Evolutionary conservation across 805 yeast genomes (phyloP), one percentile per base, ranked within the genome.

Genomic region (Hanseniaspora singularis): DNA sequence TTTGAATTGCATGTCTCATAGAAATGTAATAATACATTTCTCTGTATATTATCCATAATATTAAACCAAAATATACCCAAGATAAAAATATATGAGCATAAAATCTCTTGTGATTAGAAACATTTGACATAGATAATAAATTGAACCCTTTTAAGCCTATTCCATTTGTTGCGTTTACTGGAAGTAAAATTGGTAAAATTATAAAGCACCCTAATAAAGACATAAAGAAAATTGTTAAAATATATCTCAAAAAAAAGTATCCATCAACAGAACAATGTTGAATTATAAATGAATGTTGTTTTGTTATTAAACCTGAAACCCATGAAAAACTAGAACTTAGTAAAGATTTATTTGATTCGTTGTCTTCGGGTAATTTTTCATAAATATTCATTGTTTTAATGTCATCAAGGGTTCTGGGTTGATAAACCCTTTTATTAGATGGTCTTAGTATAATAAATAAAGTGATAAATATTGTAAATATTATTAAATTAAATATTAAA

Each of bases 181-280:
- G 81, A 55, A 83, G 70, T 46, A 83, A 64, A 44, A 83, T 69
- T 28, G 88, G 88, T 73, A 82, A 76, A 19, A 77, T 53, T 19
- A 81, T 53, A 11, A 75, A 43, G 42, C 77, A 73, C 1, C 78
- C 78, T 6, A 76, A 23, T 10, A 77, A 52, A 28, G 79, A 74
- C 32, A 80, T 51, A 10, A 68, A 52, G 3, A 71, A 69, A 51
- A 79, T 76, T 24, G 76, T 71, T 37, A 74, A 70, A 48, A 83
- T 55, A 56, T 73, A 82, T 52, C 94, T 69, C 43, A 81, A 61
- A 58, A 77, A 82, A 58, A 83, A 77, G 59, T 79, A 83, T 2
- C 92, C 92, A 62, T 83, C 94, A 27, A 77, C 60, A 45, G 88
- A 83, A 32, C 79, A 66, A 52, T 79, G 79, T 63, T 81, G 88